Evolutionary conservation across 2,329 filamentous ascomycete genomes (phyloP), one percentile per base, ranked within the genome.

Genomic region (Calycina herbarum): DNA sequence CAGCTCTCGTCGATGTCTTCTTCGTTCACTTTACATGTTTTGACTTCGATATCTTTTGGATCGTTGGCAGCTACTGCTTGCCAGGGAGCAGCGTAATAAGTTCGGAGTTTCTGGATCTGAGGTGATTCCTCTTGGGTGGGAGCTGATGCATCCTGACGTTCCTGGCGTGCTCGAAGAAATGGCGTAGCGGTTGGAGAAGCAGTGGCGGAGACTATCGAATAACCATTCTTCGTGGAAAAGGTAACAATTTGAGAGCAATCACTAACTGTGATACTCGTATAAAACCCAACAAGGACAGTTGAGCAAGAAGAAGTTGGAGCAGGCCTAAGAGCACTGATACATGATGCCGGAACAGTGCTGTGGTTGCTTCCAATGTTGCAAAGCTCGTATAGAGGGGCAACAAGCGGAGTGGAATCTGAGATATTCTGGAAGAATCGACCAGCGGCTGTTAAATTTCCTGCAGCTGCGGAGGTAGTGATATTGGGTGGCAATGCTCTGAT

Each of bases 81-180:
- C 72, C 72, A 74, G 20, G 72, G 70, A 27, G 71, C 69, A 33
- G 67, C 59, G 64, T 70, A 74, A 57, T 73, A 71, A 10, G 69
- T 71, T 10, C 69, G 65, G 15, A 71, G 61, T 33, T 68, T 72
- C 45, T 74, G 66, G 29, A 72, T 35, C 51, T 70, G 73, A 20
- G 27, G 15, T 7, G 42, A 20, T 6, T n/a, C 17, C 7, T 45
- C 29, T n/a, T 40, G 20, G n/a, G 20, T 8, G 27, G 20, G 13
- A 42, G 29, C 6, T 5, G 5, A 3, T 35, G 45, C 8, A 1
- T 5, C 38, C 11, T 20, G 42, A n/a, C n/a, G 13, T 24, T 31
- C 40, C 42, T 61, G 59, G 10, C 59, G 59, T 15, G 15, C 24
- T 20, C 59, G 59, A 17, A 27, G 60, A 51, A 48, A 8, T n/a